Base-by-base conservation (phyloP, 305 asterid species). In the Euphrasia arctica region DNA sequence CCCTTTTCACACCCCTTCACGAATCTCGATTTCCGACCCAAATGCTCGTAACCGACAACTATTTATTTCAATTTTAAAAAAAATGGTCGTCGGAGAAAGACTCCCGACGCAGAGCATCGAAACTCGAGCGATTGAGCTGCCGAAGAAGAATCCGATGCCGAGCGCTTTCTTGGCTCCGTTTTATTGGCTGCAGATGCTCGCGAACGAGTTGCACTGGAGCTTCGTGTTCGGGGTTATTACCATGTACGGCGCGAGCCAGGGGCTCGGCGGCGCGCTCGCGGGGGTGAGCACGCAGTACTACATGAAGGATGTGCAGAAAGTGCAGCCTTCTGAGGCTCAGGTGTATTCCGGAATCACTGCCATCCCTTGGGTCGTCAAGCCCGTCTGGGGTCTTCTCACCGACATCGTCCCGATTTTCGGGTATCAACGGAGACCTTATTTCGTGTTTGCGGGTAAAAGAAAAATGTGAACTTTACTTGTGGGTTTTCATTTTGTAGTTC, bases 261-360 rank as follows among this genome's bases (percentile, higher is more conserved):
- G 98, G 63, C 74, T 92, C 31, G 97, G 97, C 3, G 97, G 97
- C 47, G 83, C 89, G 48, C 79, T 92, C 54, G 78, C 71, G 8
- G 71, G 78, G 9, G 88, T 92, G 12, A 82, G 90, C 25, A 87
- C 96, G 4, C 85, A 90, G 76, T 92, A 87, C 69, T 92, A 92
- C 71, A 87, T 92, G 97, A 92, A 92, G 74, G 98, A 92, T 82
- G 91, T 85, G 75, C 97, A 87, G 74, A 92, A 81, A 65, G 97
- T 92, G 69, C 95, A 90, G 82, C 98, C 97, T 70, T 89, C 97
- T 73, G 97, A 92, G 76, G 86, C 98, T 68, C 98, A 92, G 82
- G 78, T 92, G 52, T 92, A 92, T 69, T 58, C 81, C n/a, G 98
- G 98, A 36, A 85, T 92, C 60, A 84, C 82, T 65, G 77, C 87